Base-by-base conservation (phyloP, 441 rosid genomes). In the Euphorbia celastroides region DNA sequence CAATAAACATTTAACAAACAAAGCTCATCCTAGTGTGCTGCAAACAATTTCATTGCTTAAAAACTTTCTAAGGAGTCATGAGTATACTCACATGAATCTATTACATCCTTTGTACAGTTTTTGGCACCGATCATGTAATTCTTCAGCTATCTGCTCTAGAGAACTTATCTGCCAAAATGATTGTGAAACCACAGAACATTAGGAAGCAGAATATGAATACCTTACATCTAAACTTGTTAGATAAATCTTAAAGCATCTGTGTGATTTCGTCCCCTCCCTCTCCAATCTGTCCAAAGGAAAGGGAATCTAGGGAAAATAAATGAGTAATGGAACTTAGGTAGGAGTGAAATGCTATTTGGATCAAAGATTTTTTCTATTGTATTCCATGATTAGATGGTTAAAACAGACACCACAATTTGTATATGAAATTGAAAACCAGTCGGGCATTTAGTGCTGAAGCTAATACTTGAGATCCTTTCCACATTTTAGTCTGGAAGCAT, bases 41-140 rank as follows among this genome's bases (percentile, higher is more conserved):
- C n/a, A n/a, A n/a, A 25, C 7, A 12, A 50, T 17, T 36, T 10
- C 52, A 26, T 41, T 52, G n/a, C 34, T 36, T 38, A 17, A 42
- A 42, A 36, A 19, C 26, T 41, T 46, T 17, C 34, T 20, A 13
- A n/a, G 64, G 16, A 56, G 42, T 20, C 25, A 34, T 5, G 0
- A 13, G 52, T 19, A 26, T 27, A 72, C 86, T 76, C 77, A 85
- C 89, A 82, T 77, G 68, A 80, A 89, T 70, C 76, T 83, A 60
- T 75, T 71, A 58, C 82, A 84, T 65, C 96, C 98, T 76, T 81
- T 85, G 75, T 75, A 80, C 34, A 92, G 78, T 50, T 44, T 81
- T 70, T 85, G 93, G 77, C 96, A 92, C 66, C 95, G 92, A 72
- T 84, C 88, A 75, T 75, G 84, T 65, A 92, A 70, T 78, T 84